Conservation (phyloP, 192 early-diverging fungal species). For the Coemansia sp. region DNA sequence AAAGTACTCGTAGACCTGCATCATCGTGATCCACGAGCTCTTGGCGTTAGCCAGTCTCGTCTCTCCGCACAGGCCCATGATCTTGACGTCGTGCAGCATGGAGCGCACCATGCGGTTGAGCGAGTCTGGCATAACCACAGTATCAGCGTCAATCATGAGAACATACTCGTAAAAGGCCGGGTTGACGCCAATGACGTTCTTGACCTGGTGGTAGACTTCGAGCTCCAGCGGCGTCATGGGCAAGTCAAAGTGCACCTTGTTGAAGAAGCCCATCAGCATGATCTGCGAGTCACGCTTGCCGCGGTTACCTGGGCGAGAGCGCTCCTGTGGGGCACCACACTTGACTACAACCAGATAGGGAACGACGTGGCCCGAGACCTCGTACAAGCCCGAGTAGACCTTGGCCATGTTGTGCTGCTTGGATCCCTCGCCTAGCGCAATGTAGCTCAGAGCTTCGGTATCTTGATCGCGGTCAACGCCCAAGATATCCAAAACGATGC, state of each 20-base stretch:
- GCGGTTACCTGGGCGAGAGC: constrained; percentile 88
- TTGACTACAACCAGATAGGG: constrained; percentile 96
- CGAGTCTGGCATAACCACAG: constrained; percentile 86
- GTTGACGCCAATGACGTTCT: constrained; percentile 97
- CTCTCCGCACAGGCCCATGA: constrained; percentile 97
- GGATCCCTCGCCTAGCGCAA: constrained; percentile 84
- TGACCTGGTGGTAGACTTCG: constrained; percentile 98
- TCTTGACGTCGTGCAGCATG: constrained; percentile 87
- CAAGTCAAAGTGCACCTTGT: constrained; percentile 92
- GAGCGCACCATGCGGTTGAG: constrained; percentile 91
- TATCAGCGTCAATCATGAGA: constrained; percentile 98
- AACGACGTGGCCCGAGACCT: constrained; percentile 86
- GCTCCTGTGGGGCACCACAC: constrained; percentile 83
- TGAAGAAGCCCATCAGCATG: constrained; percentile 97
- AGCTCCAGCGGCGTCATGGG: constrained; percentile 96
- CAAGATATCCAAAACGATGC: constrained; percentile 95
- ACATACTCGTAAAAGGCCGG: constrained; percentile 95
- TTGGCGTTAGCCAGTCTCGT: constrained; percentile 92
- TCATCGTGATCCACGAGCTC: constrained; percentile 95
- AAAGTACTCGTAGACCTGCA: constrained; percentile 99
- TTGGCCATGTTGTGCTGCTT: constrained; percentile 97
- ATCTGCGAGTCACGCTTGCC: constrained; percentile 99
- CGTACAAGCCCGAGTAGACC: constrained; percentile 96
- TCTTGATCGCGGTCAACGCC: constrained; percentile 84
- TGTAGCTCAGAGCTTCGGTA: constrained; percentile 83